Percentiles rank a stretch among this genome's conserved stretches.
phyloP scores from a whole-genome alignment of 441 rosid genomes.

The Aleurites moluccanus region DNA sequence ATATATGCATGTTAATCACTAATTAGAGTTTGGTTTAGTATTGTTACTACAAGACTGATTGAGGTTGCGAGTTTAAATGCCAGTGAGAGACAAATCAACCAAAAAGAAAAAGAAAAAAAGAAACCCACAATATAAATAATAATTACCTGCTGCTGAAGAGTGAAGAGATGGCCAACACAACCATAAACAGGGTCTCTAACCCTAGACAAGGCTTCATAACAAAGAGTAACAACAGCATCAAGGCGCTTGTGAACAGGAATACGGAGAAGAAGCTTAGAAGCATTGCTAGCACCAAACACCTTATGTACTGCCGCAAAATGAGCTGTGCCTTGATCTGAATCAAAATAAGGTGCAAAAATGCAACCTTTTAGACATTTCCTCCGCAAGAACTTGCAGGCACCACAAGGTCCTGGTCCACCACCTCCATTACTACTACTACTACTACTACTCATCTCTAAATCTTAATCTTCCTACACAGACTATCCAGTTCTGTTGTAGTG shows the following conservation, averaged over 20 bases:
- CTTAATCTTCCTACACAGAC: neutral
- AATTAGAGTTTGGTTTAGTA: no score
- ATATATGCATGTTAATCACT: no score
- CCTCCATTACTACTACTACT: constrained; percentile 35
- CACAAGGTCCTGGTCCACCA: constrained; percentile 51
- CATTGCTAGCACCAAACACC: constrained; percentile 87
- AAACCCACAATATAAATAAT: no score
- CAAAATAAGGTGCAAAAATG: constrained; percentile 79
- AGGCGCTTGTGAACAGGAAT: constrained; percentile 59
- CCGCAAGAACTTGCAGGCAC: constrained; percentile 82
- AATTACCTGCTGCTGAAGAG: constrained; percentile 73
- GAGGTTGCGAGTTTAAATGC: no score
- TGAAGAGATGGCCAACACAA: constrained; percentile 62
- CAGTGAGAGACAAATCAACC: no score
- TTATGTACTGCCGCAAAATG: constrained; percentile 83
- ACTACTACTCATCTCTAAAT: neutral
- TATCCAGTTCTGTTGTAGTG: neutral
- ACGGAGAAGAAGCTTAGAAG: constrained; percentile 62
- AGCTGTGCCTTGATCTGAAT: constrained; percentile 71
- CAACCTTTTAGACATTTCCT: constrained; percentile 74
- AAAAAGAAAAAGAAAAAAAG: no score
- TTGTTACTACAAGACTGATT: no score
- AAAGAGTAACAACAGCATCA: constrained; percentile 67
- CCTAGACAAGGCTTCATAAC: constrained; percentile 76
- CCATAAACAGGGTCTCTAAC: constrained; percentile 78